A percentile compares a stretch with the other conserved stretches of the same genome.
These are phyloP conservation scores for Xylaria palmicola DNA, from an alignment of 495 filamentous ascomycete species.

Conservation along the genomic window DNA sequence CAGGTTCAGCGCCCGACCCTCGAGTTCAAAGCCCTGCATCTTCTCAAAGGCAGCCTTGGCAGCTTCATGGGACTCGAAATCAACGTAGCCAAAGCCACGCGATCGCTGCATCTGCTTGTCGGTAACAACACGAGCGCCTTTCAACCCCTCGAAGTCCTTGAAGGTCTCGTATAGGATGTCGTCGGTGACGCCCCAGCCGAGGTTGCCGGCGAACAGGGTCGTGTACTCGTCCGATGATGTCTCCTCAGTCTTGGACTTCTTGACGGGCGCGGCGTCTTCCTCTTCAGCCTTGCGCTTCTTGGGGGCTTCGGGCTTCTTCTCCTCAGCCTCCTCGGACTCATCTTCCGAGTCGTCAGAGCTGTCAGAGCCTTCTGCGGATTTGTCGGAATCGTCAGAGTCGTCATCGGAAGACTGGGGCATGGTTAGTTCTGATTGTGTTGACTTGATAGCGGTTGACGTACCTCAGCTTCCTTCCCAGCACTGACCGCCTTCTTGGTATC, in stretches of 20 bases:
- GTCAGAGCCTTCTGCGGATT: constrained; percentile 25
- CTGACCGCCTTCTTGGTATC: neutral
- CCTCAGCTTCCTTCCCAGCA: constrained; percentile 9
- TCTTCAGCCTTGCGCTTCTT: constrained; percentile 94
- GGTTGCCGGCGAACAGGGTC: constrained; percentile 84
- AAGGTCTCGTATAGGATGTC: constrained; percentile 87
- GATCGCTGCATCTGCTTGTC: constrained; percentile 82
- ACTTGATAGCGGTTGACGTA: constrained; percentile 25
- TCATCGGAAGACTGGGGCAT: neutral
- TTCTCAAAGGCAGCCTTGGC: constrained; percentile 75
- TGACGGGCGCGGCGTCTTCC: constrained; percentile 55
- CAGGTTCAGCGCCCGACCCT: constrained; percentile 83
- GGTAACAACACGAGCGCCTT: constrained; percentile 74
- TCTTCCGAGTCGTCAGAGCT: constrained; percentile 48
- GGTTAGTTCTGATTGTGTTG: constrained; percentile 19
- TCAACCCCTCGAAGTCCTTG: constrained; percentile 74
- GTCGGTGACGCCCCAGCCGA: constrained; percentile 94
- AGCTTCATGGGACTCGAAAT: constrained; percentile 69
- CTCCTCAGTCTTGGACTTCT: constrained; percentile 81
- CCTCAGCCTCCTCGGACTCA: constrained; percentile 47
- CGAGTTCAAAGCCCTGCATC: constrained; percentile 78
- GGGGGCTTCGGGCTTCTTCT: constrained; percentile 56
- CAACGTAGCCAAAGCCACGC: constrained; percentile 95
- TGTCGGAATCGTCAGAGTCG: constrained; percentile 9
- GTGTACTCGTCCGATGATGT: constrained; percentile 51